Conservation (phyloP, 2,329 filamentous ascomycete species). For the Ophioceras dolichostomum region DNA sequence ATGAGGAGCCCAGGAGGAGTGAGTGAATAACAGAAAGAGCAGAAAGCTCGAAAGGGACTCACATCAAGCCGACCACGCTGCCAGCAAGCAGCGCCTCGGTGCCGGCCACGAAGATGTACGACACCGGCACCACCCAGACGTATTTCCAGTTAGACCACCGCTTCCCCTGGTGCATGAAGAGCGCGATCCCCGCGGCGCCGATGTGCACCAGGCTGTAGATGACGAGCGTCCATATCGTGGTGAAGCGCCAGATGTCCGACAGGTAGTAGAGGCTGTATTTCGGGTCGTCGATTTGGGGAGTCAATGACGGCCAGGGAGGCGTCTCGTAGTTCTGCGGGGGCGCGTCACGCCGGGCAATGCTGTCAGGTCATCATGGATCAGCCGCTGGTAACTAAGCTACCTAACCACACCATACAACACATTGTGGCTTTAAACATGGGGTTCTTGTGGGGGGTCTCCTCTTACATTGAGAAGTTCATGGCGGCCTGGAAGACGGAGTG, state of each 20-base stretch:
- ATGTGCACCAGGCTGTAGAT: conserved; percentile 67
- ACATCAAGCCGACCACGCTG: conserved; percentile 72
- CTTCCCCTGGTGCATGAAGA: conserved; percentile 56
- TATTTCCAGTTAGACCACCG: conserved; percentile 40
- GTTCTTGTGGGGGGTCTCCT: too few species aligned
- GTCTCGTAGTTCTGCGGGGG: conserved; percentile 47
- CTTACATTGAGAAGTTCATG: too few species aligned
- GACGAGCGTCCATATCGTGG: conserved; percentile 73
- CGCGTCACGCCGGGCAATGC: conserved; percentile 10
- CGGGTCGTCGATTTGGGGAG: conserved; percentile 49
- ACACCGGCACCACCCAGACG: conserved; percentile 59
- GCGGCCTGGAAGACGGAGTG: too few species aligned
- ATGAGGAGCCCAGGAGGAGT: neutral
- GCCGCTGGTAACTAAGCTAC: too few species aligned
- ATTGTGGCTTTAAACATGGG: too few species aligned
- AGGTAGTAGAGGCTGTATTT: conserved; percentile 58
- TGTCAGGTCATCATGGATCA: too few species aligned
- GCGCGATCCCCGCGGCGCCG: conserved; percentile 57
- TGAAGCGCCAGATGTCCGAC: conserved; percentile 76
- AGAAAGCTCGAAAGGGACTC: conserved; percentile 24
- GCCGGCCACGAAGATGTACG: conserved; percentile 60
- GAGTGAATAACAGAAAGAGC: neutral
- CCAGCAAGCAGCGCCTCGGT: conserved; percentile 70
- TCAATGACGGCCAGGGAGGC: conserved; percentile 71
- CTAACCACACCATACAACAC: too few species aligned